Conservation (phyloP, 306 rosid genomes). For the Pterocarpus macrocarpus region DNA sequence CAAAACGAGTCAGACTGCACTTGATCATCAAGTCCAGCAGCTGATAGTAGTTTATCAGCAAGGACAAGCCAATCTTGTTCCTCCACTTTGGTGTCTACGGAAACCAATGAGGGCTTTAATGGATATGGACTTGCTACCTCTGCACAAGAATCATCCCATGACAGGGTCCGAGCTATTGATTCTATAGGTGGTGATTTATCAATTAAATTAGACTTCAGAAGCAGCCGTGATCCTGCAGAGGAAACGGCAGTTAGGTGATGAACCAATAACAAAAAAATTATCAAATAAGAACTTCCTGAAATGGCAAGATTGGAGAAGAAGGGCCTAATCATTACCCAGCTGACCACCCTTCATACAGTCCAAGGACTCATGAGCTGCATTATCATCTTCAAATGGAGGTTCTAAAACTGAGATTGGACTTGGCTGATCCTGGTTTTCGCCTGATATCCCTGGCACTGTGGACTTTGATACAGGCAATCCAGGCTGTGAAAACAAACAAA, state of each 20-base stretch:
- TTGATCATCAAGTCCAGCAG: constrained; percentile 72
- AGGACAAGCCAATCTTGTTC: constrained; percentile 70
- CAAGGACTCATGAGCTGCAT: constrained; percentile 54
- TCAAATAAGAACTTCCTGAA: constrained; percentile 13
- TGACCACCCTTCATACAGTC: constrained; percentile 61
- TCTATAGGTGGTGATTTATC: constrained; percentile 98
- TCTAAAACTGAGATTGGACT: constrained; percentile 96
- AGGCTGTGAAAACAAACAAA: constrained; percentile 59
- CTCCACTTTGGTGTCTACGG: constrained; percentile 65
- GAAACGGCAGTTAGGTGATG: constrained; percentile 24
- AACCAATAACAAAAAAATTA: constrained; percentile 7
- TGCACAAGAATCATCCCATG: constrained; percentile 80
- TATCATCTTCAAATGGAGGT: constrained; percentile 80
- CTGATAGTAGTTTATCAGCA: constrained; percentile 72
- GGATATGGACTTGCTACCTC: constrained; percentile 67
- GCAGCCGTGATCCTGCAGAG: constrained; percentile 59
- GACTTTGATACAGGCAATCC: constrained; percentile 59
- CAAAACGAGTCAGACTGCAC: constrained; percentile 57
- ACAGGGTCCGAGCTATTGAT: constrained; percentile 88
- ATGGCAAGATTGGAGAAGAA: constrained; percentile 26
- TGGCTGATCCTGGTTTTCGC: constrained; percentile 86
- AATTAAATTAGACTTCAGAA: constrained; percentile 78
- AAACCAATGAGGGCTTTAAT: constrained; percentile 60
- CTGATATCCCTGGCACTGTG: constrained; percentile 52
- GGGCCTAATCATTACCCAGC: constrained; percentile 59